Evolutionary conservation across 2,329 filamentous ascomycete genomes (phyloP).

Genomic region (Exutisphaerella laricina): DNA sequence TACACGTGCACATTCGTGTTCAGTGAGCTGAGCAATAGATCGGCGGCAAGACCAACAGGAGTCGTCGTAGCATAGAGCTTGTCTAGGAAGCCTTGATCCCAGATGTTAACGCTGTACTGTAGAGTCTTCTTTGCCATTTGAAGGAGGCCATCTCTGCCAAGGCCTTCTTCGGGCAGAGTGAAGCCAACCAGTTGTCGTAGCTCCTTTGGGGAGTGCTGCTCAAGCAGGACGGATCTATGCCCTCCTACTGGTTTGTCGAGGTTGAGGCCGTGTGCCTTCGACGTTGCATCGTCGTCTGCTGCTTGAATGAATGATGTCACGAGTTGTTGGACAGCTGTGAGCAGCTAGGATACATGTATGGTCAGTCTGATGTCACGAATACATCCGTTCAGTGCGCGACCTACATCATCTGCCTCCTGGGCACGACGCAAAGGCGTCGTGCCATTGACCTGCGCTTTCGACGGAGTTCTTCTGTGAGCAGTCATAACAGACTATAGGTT

Average conservation of each 20-base stretch:
- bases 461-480: constrained; percentile 1
- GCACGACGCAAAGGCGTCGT: constrained; percentile 25
- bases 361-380: constrained; percentile 4
- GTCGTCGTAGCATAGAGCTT: constrained; percentile 92
- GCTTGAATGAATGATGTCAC: constrained; percentile 65
- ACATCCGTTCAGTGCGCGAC: too few species aligned
- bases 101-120: constrained; percentile 92
- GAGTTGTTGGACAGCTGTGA: constrained; percentile 60
- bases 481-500: background rate
- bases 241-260: constrained; percentile 58
- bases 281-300: constrained; percentile 60
- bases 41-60: constrained; percentile 76
- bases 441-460: constrained; percentile 4
- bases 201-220: constrained; percentile 41
- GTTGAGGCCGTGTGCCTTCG: constrained; percentile 52
- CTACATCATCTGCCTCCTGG: constrained; percentile 35
- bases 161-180: constrained; percentile 32
- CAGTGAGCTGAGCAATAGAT: constrained; percentile 74
- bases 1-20: constrained; percentile 97
- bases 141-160: constrained; percentile 41
- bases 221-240: constrained; percentile 41
- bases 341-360: constrained; percentile 50
- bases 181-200: constrained; percentile 39
- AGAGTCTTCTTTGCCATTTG: constrained; percentile 61
- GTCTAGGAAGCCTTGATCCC: constrained; percentile 93